Conservation (phyloP, 176 grass and related monocot species). For the Tillandsia fasciculata region DNA sequence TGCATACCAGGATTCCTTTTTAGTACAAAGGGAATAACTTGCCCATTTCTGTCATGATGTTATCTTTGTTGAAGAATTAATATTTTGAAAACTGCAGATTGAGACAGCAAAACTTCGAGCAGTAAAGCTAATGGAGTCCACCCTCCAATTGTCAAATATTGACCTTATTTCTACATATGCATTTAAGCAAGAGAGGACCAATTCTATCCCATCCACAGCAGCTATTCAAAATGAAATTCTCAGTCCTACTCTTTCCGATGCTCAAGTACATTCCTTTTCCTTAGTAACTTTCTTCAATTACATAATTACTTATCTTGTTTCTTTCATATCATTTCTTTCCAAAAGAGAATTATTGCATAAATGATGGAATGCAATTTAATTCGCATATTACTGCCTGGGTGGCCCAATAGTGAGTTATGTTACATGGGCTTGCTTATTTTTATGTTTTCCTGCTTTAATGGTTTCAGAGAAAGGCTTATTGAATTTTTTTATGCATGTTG, state of each 20-base stretch:
- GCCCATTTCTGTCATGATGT: neutral
- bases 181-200: constrained; percentile 47
- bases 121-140: constrained; percentile 69
- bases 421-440: too few species aligned
- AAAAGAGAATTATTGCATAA: neutral
- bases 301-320: neutral
- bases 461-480: too few species aligned
- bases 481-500: too few species aligned
- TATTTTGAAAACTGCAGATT: constrained; percentile 45
- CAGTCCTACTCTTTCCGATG: constrained; percentile 57
- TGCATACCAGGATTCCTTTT: neutral
- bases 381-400: neutral
- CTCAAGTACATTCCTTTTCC: constrained; percentile 29
- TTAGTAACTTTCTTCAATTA: neutral
- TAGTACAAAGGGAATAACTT: neutral
- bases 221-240: constrained; percentile 92
- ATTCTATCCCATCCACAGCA: constrained; percentile 31
- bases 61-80: neutral
- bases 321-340: neutral
- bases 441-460: too few species aligned
- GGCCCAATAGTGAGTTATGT: too few species aligned
- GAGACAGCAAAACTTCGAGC: constrained; percentile 71
- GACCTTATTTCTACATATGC: constrained; percentile 80
- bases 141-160: constrained; percentile 81
- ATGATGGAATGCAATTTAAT: neutral